These are phyloP conservation scores for Babesia gibsoni DNA, from an alignment of 169 alveolate genomes.

Conservation along the genomic window DNA sequence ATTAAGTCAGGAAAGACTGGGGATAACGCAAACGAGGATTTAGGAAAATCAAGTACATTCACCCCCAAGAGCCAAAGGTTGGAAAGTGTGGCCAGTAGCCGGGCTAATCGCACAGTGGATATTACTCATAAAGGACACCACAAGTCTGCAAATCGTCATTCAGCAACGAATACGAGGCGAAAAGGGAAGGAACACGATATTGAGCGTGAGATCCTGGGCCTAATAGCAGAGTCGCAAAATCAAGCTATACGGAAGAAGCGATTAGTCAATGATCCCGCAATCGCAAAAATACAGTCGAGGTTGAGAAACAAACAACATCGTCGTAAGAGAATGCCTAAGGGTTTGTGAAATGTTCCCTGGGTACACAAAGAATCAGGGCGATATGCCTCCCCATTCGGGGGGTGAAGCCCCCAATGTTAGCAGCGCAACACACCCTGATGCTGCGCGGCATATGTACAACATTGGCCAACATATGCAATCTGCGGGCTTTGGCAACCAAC, in stretches of 20 bases:
- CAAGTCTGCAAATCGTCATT: neutral
- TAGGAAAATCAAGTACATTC: too few species aligned
- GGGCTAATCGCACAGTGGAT: too few species aligned
- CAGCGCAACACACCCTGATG: neutral
- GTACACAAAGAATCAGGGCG: neutral
- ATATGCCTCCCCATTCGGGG: neutral
- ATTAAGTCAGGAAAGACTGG: too few species aligned
- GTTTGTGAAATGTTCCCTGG: constrained; percentile 12
- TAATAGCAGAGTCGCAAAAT: constrained; percentile 11
- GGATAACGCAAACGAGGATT: too few species aligned
- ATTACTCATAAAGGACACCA: too few species aligned
- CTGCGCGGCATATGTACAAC: neutral
- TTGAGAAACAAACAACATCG: neutral
- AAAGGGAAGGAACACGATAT: neutral
- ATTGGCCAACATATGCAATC: neutral
- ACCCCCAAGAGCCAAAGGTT: too few species aligned
- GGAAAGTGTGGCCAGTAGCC: too few species aligned
- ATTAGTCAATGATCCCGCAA: constrained; percentile 13
- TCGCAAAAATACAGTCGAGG: constrained; percentile 18
- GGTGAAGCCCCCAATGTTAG: neutral
- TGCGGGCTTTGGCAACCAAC: neutral
- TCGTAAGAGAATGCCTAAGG: neutral
- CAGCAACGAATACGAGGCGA: neutral
- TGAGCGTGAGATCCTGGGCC: constrained; percentile 12
- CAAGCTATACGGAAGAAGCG: constrained; percentile 33